Evolutionary conservation across 2,329 filamentous ascomycete genomes (phyloP), one percentile per base, ranked within the genome.

Genomic region (Pseudogymnoascus sp.): DNA sequence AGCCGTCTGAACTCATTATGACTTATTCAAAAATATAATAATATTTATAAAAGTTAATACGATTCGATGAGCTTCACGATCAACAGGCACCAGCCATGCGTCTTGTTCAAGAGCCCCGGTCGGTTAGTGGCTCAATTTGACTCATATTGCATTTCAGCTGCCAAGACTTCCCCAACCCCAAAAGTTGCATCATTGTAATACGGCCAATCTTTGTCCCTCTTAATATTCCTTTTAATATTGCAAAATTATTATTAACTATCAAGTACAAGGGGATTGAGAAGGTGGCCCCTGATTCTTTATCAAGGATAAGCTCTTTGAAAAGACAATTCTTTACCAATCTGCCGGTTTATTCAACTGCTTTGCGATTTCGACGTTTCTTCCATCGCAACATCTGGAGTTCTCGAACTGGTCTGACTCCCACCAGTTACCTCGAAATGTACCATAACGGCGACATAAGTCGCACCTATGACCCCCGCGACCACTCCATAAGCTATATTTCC

Each of bases 401-500:
- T 60, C 31, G 31, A 28, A 8, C 24, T 60, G 59, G 59, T 26
- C 46, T 31, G 31, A 12, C 46, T 12, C 46, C 46, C n/a, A 5
- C 46, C 46, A 33, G 46, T 56, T 31, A 56, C 6, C 33, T 60
- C 43, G 12, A 56, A 33, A 56, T 33, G 38, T 2, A 65, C 35
- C 33, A 63, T 63, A 61, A 74, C 70, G 1, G 66, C 71, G 8
- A 77, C 60, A 68, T 86, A 88, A 3, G 75, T 64, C 4, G 78
- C 41, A 41, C 76, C 78, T 22, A 84, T 69, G 8, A 86, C 68
- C 7, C 74, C 82, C 0, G 84, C 78, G 26, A 87, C 74, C 4
- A 87, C 80, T 0, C 79, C 74, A 72, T 88, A 89, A 0, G 80
- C 82, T 59, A 84, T 78, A 61, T 82, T 72, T 50, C 80, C 79